Percentiles rank a stretch among this genome's conserved stretches.
Evolutionary conservation across 2,329 filamentous ascomycete species (phyloP).

Genomic region (Aspergillus piperis): DNA sequence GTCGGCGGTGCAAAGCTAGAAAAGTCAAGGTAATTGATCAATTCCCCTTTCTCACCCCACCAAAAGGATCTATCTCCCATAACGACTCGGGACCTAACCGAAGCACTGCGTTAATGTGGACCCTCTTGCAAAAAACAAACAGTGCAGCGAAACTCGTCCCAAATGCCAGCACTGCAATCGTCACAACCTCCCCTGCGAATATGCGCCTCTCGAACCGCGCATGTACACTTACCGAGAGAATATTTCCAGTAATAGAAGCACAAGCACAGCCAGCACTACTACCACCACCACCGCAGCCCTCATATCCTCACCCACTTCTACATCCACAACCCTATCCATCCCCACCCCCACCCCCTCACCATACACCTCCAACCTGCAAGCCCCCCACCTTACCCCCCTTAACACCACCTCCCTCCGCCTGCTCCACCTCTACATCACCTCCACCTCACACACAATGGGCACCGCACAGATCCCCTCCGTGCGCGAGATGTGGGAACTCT

Average conservation of each 20-base stretch:
- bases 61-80: too few species aligned
- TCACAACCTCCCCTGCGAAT: background rate
- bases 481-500: background rate
- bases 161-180: background rate
- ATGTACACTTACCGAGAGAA: background rate
- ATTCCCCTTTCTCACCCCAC: background rate
- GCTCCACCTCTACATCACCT: background rate
- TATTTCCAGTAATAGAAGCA: too few species aligned
- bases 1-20: background rate
- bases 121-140: background rate
- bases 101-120: background rate
- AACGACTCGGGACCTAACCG: background rate
- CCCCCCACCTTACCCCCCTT: background rate
- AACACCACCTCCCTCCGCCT: background rate
- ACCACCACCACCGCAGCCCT: background rate
- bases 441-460: background rate
- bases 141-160: background rate
- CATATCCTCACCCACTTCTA: too few species aligned
- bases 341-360: background rate
- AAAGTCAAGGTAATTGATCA: background rate
- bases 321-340: background rate
- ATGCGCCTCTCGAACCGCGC: background rate
- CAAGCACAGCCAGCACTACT: background rate
- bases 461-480: background rate
- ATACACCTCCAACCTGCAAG: background rate